Conservation (phyloP, 1,284 basidiomycete genomes). For the Ustilago trichophora region DNA sequence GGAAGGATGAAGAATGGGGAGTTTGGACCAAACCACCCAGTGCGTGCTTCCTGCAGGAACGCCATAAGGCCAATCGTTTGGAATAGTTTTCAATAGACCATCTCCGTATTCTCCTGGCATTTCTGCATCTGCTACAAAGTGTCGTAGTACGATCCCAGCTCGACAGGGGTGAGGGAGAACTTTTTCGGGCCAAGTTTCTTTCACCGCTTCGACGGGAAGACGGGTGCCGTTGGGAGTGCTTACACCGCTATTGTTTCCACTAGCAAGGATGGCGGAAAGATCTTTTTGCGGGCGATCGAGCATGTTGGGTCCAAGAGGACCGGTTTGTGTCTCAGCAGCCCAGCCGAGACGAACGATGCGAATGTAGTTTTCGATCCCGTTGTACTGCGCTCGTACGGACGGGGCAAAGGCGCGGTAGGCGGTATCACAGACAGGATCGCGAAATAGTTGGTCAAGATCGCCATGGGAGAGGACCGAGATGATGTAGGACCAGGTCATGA, state of each 20-base stretch:
- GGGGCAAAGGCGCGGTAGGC: slow-evolving; percentile 47
- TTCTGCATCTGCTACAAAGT: slow-evolving; percentile 34
- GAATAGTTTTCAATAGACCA: slow-evolving; percentile 37
- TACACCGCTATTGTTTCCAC: too few relatives aligned
- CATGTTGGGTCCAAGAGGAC: slow-evolving; percentile 19
- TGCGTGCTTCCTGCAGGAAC: slow-evolving; percentile 47
- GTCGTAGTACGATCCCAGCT: background rate
- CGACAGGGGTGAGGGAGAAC: slow-evolving; percentile 15
- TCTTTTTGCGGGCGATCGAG: slow-evolving; percentile 27
- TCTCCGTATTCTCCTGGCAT: slow-evolving; percentile 3
- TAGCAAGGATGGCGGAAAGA: slow-evolving; percentile 3
- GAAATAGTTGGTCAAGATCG: slow-evolving; percentile 52
- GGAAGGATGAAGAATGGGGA: slow-evolving; percentile 33
- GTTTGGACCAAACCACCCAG: slow-evolving; percentile 54
- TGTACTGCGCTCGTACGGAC: slow-evolving; percentile 25
- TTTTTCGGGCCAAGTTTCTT: slow-evolving; percentile 40
- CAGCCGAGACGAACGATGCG: slow-evolving; percentile 46
- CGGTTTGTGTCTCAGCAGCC: slow-evolving; percentile 15
- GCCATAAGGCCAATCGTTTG: slow-evolving; percentile 60
- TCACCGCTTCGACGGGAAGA: slow-evolving; percentile 12
- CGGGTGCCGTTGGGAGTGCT: slow-evolving; percentile 18
- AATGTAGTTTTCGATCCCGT: slow-evolving; percentile 53
- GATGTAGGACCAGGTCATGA: slow-evolving; percentile 42
- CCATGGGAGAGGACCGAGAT: slow-evolving; percentile 27
- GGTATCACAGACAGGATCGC: slow-evolving; percentile 40